A percentile compares a stretch with the other conserved stretches of the same genome.
Conservation (phyloP, 2,329 filamentous ascomycete genomes). For the Diaporthe sp. region DNA sequence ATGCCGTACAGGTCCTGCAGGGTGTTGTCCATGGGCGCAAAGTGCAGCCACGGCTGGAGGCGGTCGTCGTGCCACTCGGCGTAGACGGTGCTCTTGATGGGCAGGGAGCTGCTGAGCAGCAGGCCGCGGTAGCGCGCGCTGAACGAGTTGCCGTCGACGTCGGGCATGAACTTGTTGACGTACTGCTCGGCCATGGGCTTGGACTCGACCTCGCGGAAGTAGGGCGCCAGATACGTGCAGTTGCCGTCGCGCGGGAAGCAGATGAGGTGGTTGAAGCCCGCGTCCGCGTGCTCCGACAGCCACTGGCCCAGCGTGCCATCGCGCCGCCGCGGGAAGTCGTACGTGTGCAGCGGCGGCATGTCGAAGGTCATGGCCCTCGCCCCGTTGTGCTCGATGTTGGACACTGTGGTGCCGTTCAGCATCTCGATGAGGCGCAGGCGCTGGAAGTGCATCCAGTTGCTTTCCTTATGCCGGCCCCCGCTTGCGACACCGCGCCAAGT, state of each 20-base stretch:
- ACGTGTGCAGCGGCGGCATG: slow-evolving; percentile 58
- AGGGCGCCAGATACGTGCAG: slow-evolving; percentile 57
- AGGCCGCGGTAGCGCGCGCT: slow-evolving; percentile 75
- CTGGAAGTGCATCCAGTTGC: slow-evolving; percentile 78
- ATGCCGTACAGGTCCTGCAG: slow-evolving; percentile 76
- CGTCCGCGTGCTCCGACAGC: slow-evolving; percentile 57
- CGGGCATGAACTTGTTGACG: slow-evolving; percentile 75
- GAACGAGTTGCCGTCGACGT: slow-evolving; percentile 79
- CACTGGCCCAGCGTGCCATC: slow-evolving; percentile 57
- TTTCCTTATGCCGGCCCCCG: slow-evolving; percentile 65
- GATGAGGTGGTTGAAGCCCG: slow-evolving; percentile 59
- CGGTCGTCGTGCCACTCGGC: slow-evolving; percentile 82
- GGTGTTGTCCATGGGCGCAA: slow-evolving; percentile 78
- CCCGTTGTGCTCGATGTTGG: slow-evolving; percentile 58
- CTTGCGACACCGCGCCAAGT: slow-evolving; percentile 78
- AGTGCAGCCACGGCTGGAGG: slow-evolving; percentile 79
- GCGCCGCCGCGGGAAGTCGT: slow-evolving; percentile 57
- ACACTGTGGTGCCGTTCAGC: slow-evolving; percentile 74
- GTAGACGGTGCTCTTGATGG: slow-evolving; percentile 81
- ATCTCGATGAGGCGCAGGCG: slow-evolving; percentile 80
- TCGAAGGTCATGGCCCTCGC: slow-evolving; percentile 63
- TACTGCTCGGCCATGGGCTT: slow-evolving; percentile 65
- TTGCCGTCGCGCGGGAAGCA: slow-evolving; percentile 52
- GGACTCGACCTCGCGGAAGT: slow-evolving; percentile 51
- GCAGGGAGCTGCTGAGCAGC: slow-evolving; percentile 73